These are phyloP conservation scores for Gaeumannomyces sp. DNA, from an alignment of 2,329 filamentous ascomycete species.

Conservation along the genomic window DNA sequence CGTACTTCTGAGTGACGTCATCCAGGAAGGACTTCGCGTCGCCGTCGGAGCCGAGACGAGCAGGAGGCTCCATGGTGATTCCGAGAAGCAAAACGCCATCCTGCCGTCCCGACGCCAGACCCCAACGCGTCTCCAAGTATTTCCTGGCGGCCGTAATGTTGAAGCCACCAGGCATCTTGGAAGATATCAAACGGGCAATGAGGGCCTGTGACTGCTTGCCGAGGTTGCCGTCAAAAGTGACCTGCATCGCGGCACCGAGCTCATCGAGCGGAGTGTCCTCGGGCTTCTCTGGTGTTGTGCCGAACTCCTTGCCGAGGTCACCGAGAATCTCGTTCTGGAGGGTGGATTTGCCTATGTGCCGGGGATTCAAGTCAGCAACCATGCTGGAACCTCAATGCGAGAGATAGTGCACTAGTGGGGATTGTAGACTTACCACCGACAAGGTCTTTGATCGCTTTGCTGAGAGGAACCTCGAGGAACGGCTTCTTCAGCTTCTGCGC, in stretches of 20 bases:
- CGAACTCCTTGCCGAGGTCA: conserved; percentile 96
- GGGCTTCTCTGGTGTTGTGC: conserved; percentile 94
- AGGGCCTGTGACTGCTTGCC: conserved; percentile 94
- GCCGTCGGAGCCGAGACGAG: conserved; percentile 80
- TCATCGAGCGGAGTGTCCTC: conserved; percentile 97
- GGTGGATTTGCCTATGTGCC: conserved; percentile 80
- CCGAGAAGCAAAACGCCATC: conserved; percentile 84
- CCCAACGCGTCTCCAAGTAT: conserved; percentile 92
- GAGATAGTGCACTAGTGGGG: neutral
- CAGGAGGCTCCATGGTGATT: conserved; percentile 85
- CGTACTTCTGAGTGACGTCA: conserved; percentile 83
- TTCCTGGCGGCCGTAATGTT: conserved; percentile 96
- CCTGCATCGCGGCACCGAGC: conserved; percentile 89
- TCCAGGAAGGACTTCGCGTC: conserved; percentile 94
- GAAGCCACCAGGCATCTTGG: conserved; percentile 99
- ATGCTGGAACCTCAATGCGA: neutral
- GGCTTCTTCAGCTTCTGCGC: conserved; percentile 98
- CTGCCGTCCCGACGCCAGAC: conserved; percentile 77
- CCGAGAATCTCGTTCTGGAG: conserved; percentile 98
- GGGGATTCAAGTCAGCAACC: conserved; percentile 12
- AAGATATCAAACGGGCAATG: conserved; percentile 90
- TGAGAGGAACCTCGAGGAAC: conserved; percentile 78
- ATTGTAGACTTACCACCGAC: conserved; percentile 70
- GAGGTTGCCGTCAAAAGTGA: conserved; percentile 97
- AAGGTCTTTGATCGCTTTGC: conserved; percentile 97